Base-by-base conservation (phyloP, 2,329 filamentous ascomycete species). In the Penicillium brevicompactum region DNA sequence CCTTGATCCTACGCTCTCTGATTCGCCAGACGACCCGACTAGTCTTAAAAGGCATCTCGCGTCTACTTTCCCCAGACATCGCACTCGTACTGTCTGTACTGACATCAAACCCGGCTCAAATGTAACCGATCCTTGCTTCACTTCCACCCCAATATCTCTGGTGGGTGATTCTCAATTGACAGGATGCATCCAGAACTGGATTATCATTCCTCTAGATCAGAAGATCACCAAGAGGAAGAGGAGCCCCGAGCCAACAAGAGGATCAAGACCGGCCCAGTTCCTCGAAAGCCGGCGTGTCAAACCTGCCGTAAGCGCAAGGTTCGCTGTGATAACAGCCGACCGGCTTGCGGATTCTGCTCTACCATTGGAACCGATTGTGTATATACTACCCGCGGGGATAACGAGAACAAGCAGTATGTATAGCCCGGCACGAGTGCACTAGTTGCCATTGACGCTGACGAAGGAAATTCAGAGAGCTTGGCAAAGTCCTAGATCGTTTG, bases 171-270 rank as follows among this genome's bases (percentile, higher is more conserved):
- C 24, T 27, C 5, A 27, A 5, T 27, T 8, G 24, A 43, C 10
- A 43, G 10, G 2, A 43, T 43, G 41, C 6, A 43, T 14, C 41
- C 41, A 11, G 41, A 43, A 5, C 41, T 43, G 21, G 41, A 43
- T 21, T 24, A 21, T 2, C 8, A 22, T 24, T 43, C 41, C 10
- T 24, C 41, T 11, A 10, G 21, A 43, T 44, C 42, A 16, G 83
- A 86, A 68, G 87, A 37, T 37, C 34, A 87, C 13, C 41, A 41
- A 9, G 38, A 27, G 40, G 48, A 43, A 14, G 48, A 50, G 9
- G 38, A 32, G 14, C 48, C 38, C 4, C 48, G 21, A 9, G 7
- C 22, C 11, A 37, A 4, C n/a, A 50, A 43, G 38, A 50, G 24
- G 14, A 18, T 22, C 9, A 50, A 50, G 22, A 50, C 18, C 42